A percentile compares a stretch with the other conserved stretches of the same genome.
Evolutionary conservation across 805 yeast species (phyloP).

Genomic region (Wickerhamomyces ciferrii): DNA sequence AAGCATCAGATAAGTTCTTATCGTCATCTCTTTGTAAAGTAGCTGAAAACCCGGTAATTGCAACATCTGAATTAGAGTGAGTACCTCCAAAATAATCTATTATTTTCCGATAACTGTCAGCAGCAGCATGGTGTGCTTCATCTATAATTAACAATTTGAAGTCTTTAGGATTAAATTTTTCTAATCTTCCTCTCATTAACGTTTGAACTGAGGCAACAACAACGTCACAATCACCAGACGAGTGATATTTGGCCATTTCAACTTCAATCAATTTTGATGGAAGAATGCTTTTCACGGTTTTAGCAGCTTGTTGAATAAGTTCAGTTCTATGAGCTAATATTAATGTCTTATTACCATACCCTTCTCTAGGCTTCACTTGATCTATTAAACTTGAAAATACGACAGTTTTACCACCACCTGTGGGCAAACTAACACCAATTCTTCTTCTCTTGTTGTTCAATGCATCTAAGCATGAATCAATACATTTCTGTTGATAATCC

Average conservation of each 20-base stretch:
- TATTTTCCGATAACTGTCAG: constrained; percentile 56
- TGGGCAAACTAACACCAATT: constrained; percentile 81
- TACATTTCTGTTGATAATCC: constrained; percentile 69
- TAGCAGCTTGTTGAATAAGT: constrained; percentile 64
- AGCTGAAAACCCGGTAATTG: constrained; percentile 83
- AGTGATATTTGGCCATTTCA: constrained; percentile 59
- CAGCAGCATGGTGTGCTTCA: constrained; percentile 91
- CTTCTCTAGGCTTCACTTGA: constrained; percentile 27
- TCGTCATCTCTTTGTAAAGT: constrained; percentile 79
- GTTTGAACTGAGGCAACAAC: constrained; percentile 77
- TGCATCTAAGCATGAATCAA: constrained; percentile 46
- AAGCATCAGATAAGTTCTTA: constrained; percentile 46
- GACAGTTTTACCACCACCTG: constrained; percentile 94
- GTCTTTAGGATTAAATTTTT: constrained; percentile 47
- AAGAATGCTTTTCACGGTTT: constrained; percentile 44
- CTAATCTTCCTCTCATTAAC: constrained; percentile 44
- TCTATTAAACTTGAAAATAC: constrained; percentile 59
- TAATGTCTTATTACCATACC: constrained; percentile 33
- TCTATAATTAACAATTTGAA: constrained; percentile 76
- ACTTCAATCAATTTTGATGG: constrained; percentile 20
- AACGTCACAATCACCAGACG: constrained; percentile 47
- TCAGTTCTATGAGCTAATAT: constrained; percentile 82
- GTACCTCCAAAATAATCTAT: constrained; percentile 44
- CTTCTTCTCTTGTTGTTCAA: constrained; percentile 41
- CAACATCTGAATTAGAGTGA: constrained; percentile 34